Conservation (phyloP, 768 basidiomycete species). For the Tubosaeta sp. region DNA sequence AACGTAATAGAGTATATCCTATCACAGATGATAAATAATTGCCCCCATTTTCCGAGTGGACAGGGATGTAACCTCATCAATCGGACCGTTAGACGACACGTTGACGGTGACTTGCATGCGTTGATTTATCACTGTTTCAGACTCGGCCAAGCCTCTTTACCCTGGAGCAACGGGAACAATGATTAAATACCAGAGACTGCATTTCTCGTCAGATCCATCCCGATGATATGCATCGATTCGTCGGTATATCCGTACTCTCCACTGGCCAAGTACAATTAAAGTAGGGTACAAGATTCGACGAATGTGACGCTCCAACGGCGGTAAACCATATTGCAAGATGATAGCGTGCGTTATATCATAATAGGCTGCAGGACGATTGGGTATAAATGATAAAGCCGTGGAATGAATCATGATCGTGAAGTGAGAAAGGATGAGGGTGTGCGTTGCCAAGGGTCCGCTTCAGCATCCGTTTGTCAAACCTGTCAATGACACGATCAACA, state of each 20-base stretch:
- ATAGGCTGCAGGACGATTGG: slow-evolving; percentile 24
- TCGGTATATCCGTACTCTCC: not conserved
- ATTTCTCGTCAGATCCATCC: not conserved
- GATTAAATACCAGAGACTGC: not conserved
- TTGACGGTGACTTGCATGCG: slow-evolving; percentile 1
- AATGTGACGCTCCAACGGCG: not conserved
- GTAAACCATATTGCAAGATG: slow-evolving; percentile 19
- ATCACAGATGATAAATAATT: not conserved
- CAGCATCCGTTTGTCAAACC: slow-evolving; percentile 15
- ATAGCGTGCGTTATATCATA: slow-evolving; percentile 25
- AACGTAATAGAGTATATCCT: not conserved
- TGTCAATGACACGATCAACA: slow-evolving; percentile 5
- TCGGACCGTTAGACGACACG: accelerated
- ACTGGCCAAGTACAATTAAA: not conserved
- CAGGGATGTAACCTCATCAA: not conserved
- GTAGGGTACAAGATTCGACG: not conserved
- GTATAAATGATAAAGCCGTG: slow-evolving; percentile 23
- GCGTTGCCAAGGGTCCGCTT: slow-evolving; percentile 1
- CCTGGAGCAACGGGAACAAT: not conserved
- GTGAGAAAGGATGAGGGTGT: slow-evolving; percentile 6
- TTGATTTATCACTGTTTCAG: not conserved
- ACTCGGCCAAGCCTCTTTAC: not conserved
- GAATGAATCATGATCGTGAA: slow-evolving; percentile 18
- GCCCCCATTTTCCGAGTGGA: slow-evolving; percentile 17
- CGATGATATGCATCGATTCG: not conserved